These are phyloP conservation scores for Pisolithus thermaeus DNA, from an alignment of 1,284 basidiomycete species.

Conservation along the genomic window DNA sequence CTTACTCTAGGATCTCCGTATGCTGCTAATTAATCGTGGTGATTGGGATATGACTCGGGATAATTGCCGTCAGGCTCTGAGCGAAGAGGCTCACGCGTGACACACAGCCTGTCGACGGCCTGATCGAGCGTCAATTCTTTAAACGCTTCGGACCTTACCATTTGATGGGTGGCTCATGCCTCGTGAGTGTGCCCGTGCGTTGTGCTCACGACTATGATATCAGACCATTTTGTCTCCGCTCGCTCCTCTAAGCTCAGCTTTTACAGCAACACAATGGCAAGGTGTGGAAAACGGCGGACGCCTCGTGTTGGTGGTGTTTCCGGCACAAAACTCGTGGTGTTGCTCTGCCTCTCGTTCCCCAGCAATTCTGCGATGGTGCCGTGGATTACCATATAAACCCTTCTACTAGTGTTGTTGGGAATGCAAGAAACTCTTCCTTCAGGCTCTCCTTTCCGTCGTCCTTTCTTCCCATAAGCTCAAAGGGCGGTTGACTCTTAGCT, in stretches of 20 bases:
- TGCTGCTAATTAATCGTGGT: constrained; percentile 8
- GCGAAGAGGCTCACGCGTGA: constrained; percentile 13
- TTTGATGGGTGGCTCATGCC: constrained; percentile 12
- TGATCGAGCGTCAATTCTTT: constrained; percentile 17
- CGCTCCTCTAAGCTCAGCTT: neutral
- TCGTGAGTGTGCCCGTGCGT: constrained; percentile 8
- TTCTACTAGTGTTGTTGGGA: neutral
- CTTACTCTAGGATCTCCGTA: constrained; percentile 14
- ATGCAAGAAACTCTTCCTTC: neutral
- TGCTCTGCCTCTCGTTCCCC: constrained; percentile 28
- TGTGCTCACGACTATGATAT: neutral
- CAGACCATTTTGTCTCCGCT: neutral
- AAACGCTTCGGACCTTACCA: constrained; percentile 24
- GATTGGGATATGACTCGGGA: constrained; percentile 6
- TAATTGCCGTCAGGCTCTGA: constrained; percentile 10
- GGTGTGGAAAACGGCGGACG: neutral
- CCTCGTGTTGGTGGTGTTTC: constrained; percentile 1
- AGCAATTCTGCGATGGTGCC: neutral
- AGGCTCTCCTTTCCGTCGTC: neutral
- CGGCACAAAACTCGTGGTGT: constrained; percentile 17
- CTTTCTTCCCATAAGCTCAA: neutral
- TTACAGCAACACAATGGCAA: neutral
- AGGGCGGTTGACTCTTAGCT: neutral
- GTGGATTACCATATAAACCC: neutral
- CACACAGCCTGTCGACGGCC: constrained; percentile 25